Evolutionary conservation across 1,139 yeast genomes (phyloP).

Genomic region (Debaryomyces psychrophilus): DNA sequence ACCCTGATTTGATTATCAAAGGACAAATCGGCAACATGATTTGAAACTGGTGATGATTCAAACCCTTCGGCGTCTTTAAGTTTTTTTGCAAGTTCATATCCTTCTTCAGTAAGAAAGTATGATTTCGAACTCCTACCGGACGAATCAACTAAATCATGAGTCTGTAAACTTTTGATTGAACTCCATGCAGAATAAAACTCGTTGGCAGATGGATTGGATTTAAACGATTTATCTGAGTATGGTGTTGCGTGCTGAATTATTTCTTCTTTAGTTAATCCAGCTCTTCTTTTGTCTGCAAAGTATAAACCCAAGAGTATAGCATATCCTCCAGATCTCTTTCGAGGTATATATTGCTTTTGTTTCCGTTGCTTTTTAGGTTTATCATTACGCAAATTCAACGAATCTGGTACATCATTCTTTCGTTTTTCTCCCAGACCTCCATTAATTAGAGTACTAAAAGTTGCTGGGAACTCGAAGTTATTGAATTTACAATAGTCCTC

Average conservation of each 20-base stretch:
- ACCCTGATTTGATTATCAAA: slow-evolving; percentile 40
- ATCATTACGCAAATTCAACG: background rate
- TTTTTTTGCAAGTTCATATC: slow-evolving; percentile 62
- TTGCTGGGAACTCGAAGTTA: slow-evolving; percentile 42
- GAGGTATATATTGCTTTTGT: slow-evolving; percentile 65
- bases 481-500: slow-evolving; percentile 49
- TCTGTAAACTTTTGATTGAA: slow-evolving; percentile 63
- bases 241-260: slow-evolving; percentile 59
- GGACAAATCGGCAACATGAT: slow-evolving; percentile 26
- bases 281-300: slow-evolving; percentile 49
- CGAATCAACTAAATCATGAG: slow-evolving; percentile 60
- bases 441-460: slow-evolving; percentile 25
- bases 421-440: slow-evolving; percentile 2
- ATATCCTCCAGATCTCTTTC: slow-evolving; percentile 81
- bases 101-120: slow-evolving; percentile 74
- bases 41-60: slow-evolving; percentile 28
- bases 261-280: slow-evolving; percentile 64
- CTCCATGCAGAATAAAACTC: slow-evolving; percentile 82
- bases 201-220: slow-evolving; percentile 59
- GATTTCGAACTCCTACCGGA: slow-evolving; percentile 60
- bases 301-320: slow-evolving; percentile 74
- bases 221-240: slow-evolving; percentile 68
- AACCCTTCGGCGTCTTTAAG: slow-evolving; percentile 53
- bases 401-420: background rate
- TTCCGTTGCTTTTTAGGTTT: slow-evolving; percentile 26